These are phyloP conservation scores for Euphorbia tirucalli DNA, from an alignment of 345 rosid genomes.

Conservation along the genomic window DNA sequence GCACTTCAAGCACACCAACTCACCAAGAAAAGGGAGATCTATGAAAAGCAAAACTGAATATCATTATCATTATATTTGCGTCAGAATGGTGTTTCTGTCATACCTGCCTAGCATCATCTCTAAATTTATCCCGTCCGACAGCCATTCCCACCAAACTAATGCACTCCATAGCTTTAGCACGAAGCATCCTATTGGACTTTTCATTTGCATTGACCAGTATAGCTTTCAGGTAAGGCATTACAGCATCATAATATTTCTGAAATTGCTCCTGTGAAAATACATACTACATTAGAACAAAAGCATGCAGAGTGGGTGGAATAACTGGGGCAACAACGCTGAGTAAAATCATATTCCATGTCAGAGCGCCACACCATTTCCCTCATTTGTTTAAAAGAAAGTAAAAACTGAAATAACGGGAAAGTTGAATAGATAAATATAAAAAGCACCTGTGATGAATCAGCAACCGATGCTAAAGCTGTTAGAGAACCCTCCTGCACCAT, in stretches of 20 bases:
- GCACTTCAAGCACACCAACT: too few species aligned
- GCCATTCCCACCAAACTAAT: slow-evolving; percentile 99
- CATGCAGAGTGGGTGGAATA: background rate
- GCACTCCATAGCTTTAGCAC: slow-evolving; percentile 99
- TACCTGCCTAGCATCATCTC: slow-evolving; percentile 95
- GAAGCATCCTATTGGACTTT: slow-evolving; percentile 90
- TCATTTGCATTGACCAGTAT: slow-evolving; percentile 87
- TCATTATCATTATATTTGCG: background rate
- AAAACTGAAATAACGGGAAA: background rate
- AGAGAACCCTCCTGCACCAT: slow-evolving; percentile 99
- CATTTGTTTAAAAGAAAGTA: background rate
- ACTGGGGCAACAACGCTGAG: background rate
- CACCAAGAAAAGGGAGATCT: background rate
- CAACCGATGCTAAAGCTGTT: slow-evolving; percentile 97
- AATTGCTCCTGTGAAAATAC: slow-evolving; percentile 73
- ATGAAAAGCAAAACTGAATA: background rate
- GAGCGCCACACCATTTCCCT: background rate
- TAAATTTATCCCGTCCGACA: slow-evolving; percentile 93
- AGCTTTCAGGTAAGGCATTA: slow-evolving; percentile 90
- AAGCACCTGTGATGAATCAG: slow-evolving; percentile 92
- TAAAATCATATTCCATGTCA: background rate
- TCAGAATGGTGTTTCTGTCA: background rate
- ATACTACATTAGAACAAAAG: slow-evolving; percentile 6
- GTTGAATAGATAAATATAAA: background rate
- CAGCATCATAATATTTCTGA: slow-evolving; percentile 91